phyloP scores from a whole-genome alignment of 2,329 filamentous ascomycete species.

The Hypomyces rosellus region DNA sequence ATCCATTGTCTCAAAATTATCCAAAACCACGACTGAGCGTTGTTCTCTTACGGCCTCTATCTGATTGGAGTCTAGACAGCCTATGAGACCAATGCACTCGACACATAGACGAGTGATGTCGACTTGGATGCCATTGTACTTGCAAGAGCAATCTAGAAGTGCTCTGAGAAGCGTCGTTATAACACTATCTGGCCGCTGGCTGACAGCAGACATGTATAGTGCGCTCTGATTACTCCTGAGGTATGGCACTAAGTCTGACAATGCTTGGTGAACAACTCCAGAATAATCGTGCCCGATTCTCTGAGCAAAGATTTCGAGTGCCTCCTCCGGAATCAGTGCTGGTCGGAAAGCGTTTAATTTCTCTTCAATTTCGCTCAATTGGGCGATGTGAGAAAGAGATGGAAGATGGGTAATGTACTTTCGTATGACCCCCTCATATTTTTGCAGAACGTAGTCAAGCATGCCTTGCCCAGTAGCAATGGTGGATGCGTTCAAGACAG shows the following conservation, averaged over 20 bases:
- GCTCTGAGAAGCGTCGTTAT: constrained; percentile 67
- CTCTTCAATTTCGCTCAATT: constrained; percentile 61
- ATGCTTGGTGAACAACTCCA: constrained; percentile 74
- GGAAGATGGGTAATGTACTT: constrained; percentile 71
- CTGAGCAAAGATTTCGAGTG: constrained; percentile 64
- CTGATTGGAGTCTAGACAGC: constrained; percentile 85
- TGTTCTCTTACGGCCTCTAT: constrained; percentile 75
- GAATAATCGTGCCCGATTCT: constrained; percentile 78
- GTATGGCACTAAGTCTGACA: constrained; percentile 70
- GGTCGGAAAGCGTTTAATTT: constrained; percentile 61
- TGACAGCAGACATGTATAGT: constrained; percentile 71
- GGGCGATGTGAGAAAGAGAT: constrained; percentile 63
- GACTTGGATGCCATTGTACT: constrained; percentile 62
- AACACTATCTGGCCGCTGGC: constrained; percentile 74
- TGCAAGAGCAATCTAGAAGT: constrained; percentile 78
- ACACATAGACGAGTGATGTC: constrained; percentile 69
- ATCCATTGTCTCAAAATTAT: constrained; percentile 72
- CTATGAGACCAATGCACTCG: constrained; percentile 79
- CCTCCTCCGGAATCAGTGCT: constrained; percentile 40
- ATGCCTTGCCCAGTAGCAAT: constrained; percentile 55
- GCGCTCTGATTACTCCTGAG: constrained; percentile 68
- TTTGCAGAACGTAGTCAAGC: constrained; percentile 58
- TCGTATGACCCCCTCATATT: constrained; percentile 54
- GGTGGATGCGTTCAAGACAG: constrained; percentile 53
- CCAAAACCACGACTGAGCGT: constrained; percentile 75